Percentiles rank a stretch among this genome's conserved stretches.
Evolutionary conservation across 805 yeast genomes (phyloP).

Genomic region (Myxozyma lipomycoides): DNA sequence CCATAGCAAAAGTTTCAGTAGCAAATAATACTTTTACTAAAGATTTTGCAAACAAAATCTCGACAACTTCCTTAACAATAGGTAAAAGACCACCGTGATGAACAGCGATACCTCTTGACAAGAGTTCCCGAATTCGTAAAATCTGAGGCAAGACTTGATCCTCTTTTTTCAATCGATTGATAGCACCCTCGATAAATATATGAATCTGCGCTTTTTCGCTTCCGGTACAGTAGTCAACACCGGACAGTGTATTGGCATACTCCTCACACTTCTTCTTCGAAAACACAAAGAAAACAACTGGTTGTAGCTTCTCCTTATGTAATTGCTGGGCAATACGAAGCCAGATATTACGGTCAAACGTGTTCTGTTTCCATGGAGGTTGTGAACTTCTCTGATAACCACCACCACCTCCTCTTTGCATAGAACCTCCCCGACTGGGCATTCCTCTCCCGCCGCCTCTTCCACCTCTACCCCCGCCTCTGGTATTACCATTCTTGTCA

Average conservation of each 20-base stretch:
- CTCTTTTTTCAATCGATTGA: conserved; percentile 79
- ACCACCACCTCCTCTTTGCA: conserved; percentile 35
- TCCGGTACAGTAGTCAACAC: conserved; percentile 76
- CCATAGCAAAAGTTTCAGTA: conserved; percentile 99
- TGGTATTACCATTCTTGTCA: conserved; percentile 39
- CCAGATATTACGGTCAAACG: conserved; percentile 81
- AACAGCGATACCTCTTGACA: conserved; percentile 89
- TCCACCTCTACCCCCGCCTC: conserved; percentile 44
- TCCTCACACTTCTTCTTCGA: conserved; percentile 92
- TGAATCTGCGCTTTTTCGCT: conserved; percentile 86
- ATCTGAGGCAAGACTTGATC: conserved; percentile 94
- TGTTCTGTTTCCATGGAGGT: conserved; percentile 47
- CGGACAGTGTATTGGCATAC: conserved; percentile 72
- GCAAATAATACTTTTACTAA: conserved; percentile 89
- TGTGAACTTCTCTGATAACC: conserved; percentile 34
- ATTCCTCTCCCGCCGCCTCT: conserved; percentile 37
- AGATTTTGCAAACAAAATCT: conserved; percentile 81
- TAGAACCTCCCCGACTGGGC: conserved; percentile 34
- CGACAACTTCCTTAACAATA: conserved; percentile 88
- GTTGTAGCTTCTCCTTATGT: conserved; percentile 65
- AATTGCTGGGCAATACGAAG: conserved; percentile 64
- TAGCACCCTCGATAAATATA: conserved; percentile 88
- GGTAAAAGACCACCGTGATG: conserved; percentile 95
- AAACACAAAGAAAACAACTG: conserved; percentile 90
- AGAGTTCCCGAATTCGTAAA: conserved; percentile 69